Conservation (phyloP, 805 yeast species). For the Candida manassasensis region DNA sequence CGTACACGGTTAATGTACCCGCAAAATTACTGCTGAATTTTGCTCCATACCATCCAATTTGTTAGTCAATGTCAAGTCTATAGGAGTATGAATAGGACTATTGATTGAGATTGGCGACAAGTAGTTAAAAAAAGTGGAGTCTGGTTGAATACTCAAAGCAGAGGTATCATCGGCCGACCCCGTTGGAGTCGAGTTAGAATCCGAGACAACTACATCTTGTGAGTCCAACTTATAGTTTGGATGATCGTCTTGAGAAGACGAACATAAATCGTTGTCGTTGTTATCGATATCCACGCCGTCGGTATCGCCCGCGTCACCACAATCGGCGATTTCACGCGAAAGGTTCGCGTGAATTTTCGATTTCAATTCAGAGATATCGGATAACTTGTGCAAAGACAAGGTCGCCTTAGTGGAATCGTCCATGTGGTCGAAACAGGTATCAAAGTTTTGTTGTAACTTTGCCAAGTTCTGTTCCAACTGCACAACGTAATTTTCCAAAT, state of each 20-base stretch:
- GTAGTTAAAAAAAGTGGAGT: conserved; percentile 25
- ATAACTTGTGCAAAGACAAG: conserved; percentile 9
- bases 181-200: conserved; percentile 7
- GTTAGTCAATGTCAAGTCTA: conserved; percentile 29
- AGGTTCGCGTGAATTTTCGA: conserved; percentile 22
- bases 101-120: conserved; percentile 41
- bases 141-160: conserved; percentile 1
- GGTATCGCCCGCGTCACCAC: neutral
- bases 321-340: neutral
- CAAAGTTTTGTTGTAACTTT: conserved; percentile 21
- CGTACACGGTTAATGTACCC: conserved; percentile 1
- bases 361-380: conserved; percentile 20
- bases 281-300: neutral
- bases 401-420: conserved; percentile 9
- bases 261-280: neutral
- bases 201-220: conserved; percentile 10
- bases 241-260: conserved; percentile 1
- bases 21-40: conserved; percentile 45
- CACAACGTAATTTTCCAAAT: conserved; percentile 59
- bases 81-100: conserved; percentile 36
- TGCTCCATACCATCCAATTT: conserved; percentile 36
- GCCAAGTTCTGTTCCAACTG: conserved; percentile 36
- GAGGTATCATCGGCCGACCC: neutral
- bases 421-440: conserved; percentile 12
- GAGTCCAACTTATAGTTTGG: neutral